These are phyloP conservation scores for Neofusicoccum sp. DNA, from an alignment of 2,329 filamentous ascomycete genomes.

Conservation along the genomic window DNA sequence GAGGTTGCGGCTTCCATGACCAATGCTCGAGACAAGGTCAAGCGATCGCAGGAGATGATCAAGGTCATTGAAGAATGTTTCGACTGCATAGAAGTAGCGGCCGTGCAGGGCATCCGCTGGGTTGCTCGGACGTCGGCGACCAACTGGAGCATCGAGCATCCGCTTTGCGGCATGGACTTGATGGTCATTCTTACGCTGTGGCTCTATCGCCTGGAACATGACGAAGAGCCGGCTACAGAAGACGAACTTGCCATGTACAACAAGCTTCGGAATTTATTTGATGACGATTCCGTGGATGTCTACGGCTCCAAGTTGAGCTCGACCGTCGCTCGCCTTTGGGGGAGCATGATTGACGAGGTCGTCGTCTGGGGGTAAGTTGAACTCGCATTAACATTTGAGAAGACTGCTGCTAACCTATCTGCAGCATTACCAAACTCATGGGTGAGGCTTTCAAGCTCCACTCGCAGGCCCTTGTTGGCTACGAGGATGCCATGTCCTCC, in stretches of 20 bases:
- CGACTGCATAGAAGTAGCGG: constrained; percentile 94
- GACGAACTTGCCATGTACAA: constrained; percentile 89
- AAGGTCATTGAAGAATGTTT: constrained; percentile 98
- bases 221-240: constrained; percentile 83
- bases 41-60: constrained; percentile 95
- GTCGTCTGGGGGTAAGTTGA: constrained; percentile 95
- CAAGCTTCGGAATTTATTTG: constrained; percentile 85
- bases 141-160: constrained; percentile 98
- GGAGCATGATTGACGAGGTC: constrained; percentile 96
- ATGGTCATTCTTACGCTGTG: constrained; percentile 97
- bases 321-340: constrained; percentile 93
- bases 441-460: constrained; percentile 97
- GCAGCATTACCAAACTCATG: constrained; percentile 88
- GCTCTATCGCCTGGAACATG: constrained; percentile 99
- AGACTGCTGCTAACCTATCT: constrained; percentile 43
- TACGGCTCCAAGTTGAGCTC: constrained; percentile 85
- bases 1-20: constrained; percentile 98
- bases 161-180: constrained; percentile 90
- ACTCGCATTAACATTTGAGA: constrained; percentile 17
- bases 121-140: constrained; percentile 96
- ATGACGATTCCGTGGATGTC: constrained; percentile 81
- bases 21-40: constrained; percentile 86
- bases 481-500: constrained; percentile 72
- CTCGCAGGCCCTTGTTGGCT: constrained; percentile 89
- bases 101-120: constrained; percentile 92